These are phyloP conservation scores for Naematelia aurantialba DNA, from an alignment of 768 basidiomycete species.

Conservation along the genomic window DNA sequence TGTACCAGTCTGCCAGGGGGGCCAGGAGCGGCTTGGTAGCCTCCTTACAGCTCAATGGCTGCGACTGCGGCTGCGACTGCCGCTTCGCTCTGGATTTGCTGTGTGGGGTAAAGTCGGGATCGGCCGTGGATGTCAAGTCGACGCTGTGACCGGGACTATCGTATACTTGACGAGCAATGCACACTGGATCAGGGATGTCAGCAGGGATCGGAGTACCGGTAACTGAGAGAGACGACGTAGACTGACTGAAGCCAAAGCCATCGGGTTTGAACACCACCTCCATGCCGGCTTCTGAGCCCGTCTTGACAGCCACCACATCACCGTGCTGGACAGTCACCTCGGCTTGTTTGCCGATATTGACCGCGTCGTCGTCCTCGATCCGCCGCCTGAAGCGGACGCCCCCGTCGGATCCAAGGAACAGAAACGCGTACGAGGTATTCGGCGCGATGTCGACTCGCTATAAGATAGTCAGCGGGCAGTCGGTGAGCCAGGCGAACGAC, in stretches of 20 bases:
- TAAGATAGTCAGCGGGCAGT: neutral
- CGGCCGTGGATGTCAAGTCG: neutral
- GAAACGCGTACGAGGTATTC: constrained; percentile 19
- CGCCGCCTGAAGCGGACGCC: constrained; percentile 10
- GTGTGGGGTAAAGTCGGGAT: neutral
- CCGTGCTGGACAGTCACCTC: constrained; percentile 39
- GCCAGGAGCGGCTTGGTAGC: constrained; percentile 13
- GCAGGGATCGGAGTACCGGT: neutral
- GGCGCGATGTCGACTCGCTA: constrained; percentile 1
- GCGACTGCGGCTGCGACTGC: neutral
- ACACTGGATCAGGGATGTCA: constrained; percentile 27
- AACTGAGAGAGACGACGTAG: neutral
- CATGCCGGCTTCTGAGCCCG: constrained; percentile 19
- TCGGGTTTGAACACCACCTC: constrained; percentile 27
- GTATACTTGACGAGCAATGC: constrained; percentile 38
- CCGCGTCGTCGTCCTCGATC: neutral
- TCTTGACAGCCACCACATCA: constrained; percentile 34
- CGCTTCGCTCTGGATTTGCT: too few species aligned
- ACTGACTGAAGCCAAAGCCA: constrained; percentile 46
- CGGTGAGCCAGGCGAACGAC: neutral
- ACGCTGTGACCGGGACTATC: neutral
- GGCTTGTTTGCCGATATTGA: constrained; percentile 7
- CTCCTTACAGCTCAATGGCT: too few species aligned
- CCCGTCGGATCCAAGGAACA: constrained; percentile 42
- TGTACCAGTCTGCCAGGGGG: constrained; percentile 36